Base-by-base conservation (phyloP, 176 grass and related monocot species). In the Carex littledalei region DNA sequence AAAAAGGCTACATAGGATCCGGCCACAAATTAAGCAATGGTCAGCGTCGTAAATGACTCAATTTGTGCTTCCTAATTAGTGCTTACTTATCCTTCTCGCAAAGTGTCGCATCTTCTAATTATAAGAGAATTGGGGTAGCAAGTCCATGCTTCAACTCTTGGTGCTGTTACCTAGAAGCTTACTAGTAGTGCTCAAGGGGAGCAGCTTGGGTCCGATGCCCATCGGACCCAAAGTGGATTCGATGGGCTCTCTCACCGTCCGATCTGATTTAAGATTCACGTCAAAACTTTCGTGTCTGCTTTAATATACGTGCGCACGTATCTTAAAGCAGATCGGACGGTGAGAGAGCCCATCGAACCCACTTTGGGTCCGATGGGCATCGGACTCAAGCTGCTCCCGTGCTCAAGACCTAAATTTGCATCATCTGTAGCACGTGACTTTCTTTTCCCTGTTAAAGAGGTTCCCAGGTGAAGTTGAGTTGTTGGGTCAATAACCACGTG, bases 11-110 rank as follows among this genome's bases (percentile, higher is more conserved):
- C 12, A 79, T 31, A 58, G 49, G 31, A 29, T 29, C 29, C 29
- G 29, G 29, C 29, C 29, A 62, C 32, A 81, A 81, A 81, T 82
- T 82, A 82, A 66, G 59, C 24, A 82, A 64, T n/a, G 16, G 62
- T 64, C 3, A 31, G 80, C 80, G 60, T 64, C 56, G 8, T 22
- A 49, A 64, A 65, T 64, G 37, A 65, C n/a, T 39, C 58, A 82
- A 49, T n/a, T 81, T 24, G 45, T 78, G 73, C 18, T 78, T 67
- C 31, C 11, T 32, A 12, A 6, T 67, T 26, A 35, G 60, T 67
- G 80, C 61, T 83, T 65, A 2, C 34, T 64, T 21, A 1, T 21
- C 35, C 10, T 63, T 82, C 17, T 66, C 20, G 45, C 41, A 52
- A 75, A 75, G 73, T 16, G 32, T 49, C 5, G 50, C 49, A 32